phyloP scores from a whole-genome alignment of 2,329 filamentous ascomycete species.

The Fusarium sp. region DNA sequence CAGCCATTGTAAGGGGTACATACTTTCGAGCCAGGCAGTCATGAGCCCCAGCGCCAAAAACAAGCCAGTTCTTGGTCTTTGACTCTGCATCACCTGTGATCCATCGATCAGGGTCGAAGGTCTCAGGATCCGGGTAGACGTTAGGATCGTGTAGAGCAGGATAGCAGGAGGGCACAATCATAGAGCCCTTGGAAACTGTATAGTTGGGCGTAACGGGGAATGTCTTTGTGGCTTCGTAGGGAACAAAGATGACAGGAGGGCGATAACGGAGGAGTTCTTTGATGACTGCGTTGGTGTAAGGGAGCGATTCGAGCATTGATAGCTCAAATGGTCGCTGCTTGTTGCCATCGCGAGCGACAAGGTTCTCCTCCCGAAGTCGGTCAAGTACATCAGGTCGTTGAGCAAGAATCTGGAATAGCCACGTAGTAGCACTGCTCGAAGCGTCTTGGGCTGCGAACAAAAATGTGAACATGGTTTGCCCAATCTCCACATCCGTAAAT shows the following conservation, averaged over 20 bases:
- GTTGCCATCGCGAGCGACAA: conserved; percentile 59
- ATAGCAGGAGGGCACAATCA: conserved; percentile 65
- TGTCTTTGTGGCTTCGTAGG: conserved; percentile 62
- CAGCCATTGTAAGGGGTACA: conserved; percentile 64
- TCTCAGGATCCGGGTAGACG: conserved; percentile 61
- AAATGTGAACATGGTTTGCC: conserved; percentile 66
- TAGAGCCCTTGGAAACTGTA: conserved; percentile 63
- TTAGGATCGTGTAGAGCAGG: conserved; percentile 65
- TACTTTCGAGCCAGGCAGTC: conserved; percentile 64
- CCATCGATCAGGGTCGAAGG: conserved; percentile 66
- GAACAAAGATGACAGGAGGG: conserved; percentile 68
- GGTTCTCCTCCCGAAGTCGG: conserved; percentile 62
- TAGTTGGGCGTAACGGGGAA: conserved; percentile 63
- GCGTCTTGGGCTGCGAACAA: conserved; percentile 68
- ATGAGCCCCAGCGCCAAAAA: conserved; percentile 65
- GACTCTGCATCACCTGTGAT: conserved; percentile 64
- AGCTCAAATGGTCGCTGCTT: conserved; percentile 57
- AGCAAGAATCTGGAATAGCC: conserved; percentile 66
- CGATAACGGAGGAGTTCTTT: conserved; percentile 66
- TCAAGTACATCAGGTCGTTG: conserved; percentile 64
- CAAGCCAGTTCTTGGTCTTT: conserved; percentile 67
- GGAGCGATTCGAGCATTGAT: conserved; percentile 62
- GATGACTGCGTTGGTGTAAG: conserved; percentile 66
- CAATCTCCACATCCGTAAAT: conserved; percentile 64
- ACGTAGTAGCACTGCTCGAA: conserved; percentile 66